Evolutionary conservation across 306 rosid genomes (phyloP).

Genomic region (Cucumis hystrix): DNA sequence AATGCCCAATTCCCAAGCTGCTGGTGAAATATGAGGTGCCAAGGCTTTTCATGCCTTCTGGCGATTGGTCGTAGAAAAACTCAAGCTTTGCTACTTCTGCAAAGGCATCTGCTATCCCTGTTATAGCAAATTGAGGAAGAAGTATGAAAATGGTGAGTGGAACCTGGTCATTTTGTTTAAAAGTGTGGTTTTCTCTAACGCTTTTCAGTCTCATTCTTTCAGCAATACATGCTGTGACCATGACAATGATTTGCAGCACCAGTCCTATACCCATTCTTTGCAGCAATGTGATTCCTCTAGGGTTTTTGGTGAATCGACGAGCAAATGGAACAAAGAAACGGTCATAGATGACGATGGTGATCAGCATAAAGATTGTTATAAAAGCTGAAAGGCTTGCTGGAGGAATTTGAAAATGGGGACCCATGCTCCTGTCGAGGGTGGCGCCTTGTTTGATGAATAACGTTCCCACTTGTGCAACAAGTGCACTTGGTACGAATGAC

Average conservation of each 20-base stretch:
- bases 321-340: conserved; percentile 34
- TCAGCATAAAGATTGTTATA: conserved; percentile 46
- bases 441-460: conserved; percentile 59
- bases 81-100: conserved; percentile 66
- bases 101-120: conserved; percentile 54
- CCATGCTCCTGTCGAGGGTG: conserved; percentile 43
- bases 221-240: conserved; percentile 32
- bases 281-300: conserved; percentile 73
- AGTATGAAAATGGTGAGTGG: conserved; percentile 68
- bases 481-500: conserved; percentile 46
- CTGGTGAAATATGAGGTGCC: conserved; percentile 60
- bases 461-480: conserved; percentile 27
- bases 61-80: conserved; percentile 82
- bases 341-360: conserved; percentile 44
- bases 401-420: conserved; percentile 49
- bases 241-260: conserved; percentile 26
- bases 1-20: conserved; percentile 48
- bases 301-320: conserved; percentile 47
- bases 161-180: conserved; percentile 15
- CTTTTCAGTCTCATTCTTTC: conserved; percentile 47
- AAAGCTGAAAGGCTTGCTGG: conserved; percentile 43
- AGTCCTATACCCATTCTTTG: conserved; percentile 71
- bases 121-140: conserved; percentile 60
- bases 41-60: conserved; percentile 62
- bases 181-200: conserved; percentile 23